Percentiles rank a stretch among this genome's conserved stretches.
These are phyloP conservation scores for Rhizopus stolonifer DNA, from an alignment of 371 early-diverging fungal genomes.

Conservation along the genomic window DNA sequence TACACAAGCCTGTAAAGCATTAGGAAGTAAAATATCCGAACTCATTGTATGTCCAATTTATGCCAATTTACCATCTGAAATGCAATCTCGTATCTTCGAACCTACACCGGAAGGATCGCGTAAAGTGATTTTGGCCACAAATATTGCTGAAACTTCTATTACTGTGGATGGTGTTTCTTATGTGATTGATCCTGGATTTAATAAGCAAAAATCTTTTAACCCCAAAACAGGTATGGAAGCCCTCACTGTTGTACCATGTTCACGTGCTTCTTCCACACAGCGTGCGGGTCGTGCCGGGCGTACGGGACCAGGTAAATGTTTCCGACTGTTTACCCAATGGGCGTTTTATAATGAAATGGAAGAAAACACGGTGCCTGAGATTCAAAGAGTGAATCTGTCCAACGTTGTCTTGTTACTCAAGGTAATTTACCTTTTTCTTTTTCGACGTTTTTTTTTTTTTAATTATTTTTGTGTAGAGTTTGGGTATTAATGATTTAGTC, in stretches of 20 bases:
- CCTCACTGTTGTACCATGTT: conserved; percentile 89
- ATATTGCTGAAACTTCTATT: conserved; percentile 99
- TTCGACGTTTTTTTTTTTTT: too few relatives aligned
- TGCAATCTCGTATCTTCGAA: conserved; percentile 95
- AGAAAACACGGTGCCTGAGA: conserved; percentile 94
- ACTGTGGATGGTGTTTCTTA: conserved; percentile 93
- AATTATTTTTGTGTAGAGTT: too few relatives aligned
- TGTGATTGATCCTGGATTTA: conserved; percentile 93
- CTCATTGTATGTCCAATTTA: conserved; percentile 95
- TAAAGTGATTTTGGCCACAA: conserved; percentile 98
- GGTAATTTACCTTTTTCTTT: conserved; percentile 39
- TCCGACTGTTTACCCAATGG: conserved; percentile 96
- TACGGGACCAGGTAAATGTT: conserved; percentile 97
- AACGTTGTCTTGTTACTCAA: conserved; percentile 90
- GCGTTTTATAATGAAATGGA: conserved; percentile 94
- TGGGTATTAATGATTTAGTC: conserved; percentile 94
- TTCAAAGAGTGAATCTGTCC: conserved; percentile 91
- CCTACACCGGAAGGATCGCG: conserved; percentile 93
- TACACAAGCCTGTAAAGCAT: conserved; percentile 71
- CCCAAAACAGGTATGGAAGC: conserved; percentile 97
- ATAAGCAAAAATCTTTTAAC: conserved; percentile 93
- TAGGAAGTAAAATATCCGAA: conserved; percentile 90
- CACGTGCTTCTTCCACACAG: conserved; percentile 97
- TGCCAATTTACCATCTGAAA: conserved; percentile 89
- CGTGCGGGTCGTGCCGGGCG: conserved; percentile 98